Percentiles rank a stretch among this genome's conserved stretches.
Conservation (phyloP, 2,329 filamentous ascomycete species). For the Fusarium guadeloupense region DNA sequence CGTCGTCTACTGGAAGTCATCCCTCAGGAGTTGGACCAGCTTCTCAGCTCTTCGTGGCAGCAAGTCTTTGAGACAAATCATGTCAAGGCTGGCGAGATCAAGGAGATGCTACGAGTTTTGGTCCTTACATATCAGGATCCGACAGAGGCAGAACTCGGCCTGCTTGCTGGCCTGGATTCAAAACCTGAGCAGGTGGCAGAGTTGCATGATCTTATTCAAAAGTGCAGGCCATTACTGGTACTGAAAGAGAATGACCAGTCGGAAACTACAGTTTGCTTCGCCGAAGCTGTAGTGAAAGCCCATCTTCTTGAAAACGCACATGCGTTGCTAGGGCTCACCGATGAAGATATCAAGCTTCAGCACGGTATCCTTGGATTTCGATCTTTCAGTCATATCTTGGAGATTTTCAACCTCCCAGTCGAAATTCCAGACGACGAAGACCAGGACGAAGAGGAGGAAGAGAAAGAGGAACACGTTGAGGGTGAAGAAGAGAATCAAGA, state of each 20-base stretch:
- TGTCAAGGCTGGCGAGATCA: slow-evolving; percentile 49
- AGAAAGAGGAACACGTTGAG: slow-evolving; percentile 16
- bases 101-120: slow-evolving; percentile 53
- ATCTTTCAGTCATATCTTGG: slow-evolving; percentile 51
- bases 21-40: slow-evolving; percentile 50
- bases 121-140: slow-evolving; percentile 55
- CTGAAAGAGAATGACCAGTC: slow-evolving; percentile 38
- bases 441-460: not conserved
- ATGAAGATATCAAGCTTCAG: slow-evolving; percentile 52
- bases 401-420: slow-evolving; percentile 41
- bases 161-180: slow-evolving; percentile 49
- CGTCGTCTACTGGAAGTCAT: slow-evolving; percentile 51
- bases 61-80: slow-evolving; percentile 49
- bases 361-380: slow-evolving; percentile 54
- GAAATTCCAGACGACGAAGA: slow-evolving; percentile 3
- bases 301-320: slow-evolving; percentile 52
- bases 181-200: slow-evolving; percentile 46
- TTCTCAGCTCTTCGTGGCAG: slow-evolving; percentile 52
- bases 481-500: slow-evolving; percentile 25
- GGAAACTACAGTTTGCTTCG: slow-evolving; percentile 22
- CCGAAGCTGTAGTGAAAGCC: slow-evolving; percentile 47
- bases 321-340: slow-evolving; percentile 47
- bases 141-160: slow-evolving; percentile 49
- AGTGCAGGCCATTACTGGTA: slow-evolving; percentile 51
- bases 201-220: slow-evolving; percentile 48